Evolutionary conservation across 371 early-diverging fungal genomes (phyloP).

Genomic region (Conidiobolus incongruus): DNA sequence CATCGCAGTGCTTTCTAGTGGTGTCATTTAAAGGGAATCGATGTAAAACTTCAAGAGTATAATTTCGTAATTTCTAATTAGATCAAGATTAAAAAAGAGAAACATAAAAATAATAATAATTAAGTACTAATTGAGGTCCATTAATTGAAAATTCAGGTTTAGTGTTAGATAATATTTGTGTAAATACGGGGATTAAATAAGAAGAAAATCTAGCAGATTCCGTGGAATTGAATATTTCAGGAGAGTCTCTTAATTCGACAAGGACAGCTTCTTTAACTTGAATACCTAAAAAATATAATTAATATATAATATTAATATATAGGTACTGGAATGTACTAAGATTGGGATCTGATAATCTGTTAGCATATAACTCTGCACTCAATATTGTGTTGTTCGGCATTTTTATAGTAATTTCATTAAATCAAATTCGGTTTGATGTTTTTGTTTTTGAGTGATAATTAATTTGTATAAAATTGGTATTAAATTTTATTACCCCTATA

Average conservation of each 20-base stretch:
- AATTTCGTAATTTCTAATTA: conserved; percentile 66
- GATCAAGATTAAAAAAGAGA: not conserved
- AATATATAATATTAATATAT: too few species aligned
- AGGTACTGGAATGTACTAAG: conserved; percentile 24
- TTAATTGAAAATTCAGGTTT: conserved; percentile 59
- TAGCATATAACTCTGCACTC: conserved; percentile 28
- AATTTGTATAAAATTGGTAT: too few species aligned
- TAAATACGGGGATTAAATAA: conserved; percentile 61
- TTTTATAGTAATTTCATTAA: too few species aligned
- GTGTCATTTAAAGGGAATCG: conserved; percentile 73
- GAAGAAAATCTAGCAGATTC: conserved; percentile 63
- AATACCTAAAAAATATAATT: conserved; percentile 11
- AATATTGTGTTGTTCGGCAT: too few species aligned
- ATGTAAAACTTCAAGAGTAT: conserved; percentile 80
- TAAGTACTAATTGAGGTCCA: conserved; percentile 56
- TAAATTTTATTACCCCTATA: too few species aligned
- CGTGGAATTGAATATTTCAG: conserved; percentile 64
- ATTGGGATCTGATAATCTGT: conserved; percentile 33
- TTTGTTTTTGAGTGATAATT: too few species aligned
- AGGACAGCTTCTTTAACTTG: conserved; percentile 62
- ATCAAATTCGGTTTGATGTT: too few species aligned
- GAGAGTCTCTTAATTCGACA: conserved; percentile 73
- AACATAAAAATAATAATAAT: not conserved
- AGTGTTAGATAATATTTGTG: conserved; percentile 44
- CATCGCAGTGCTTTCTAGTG: conserved; percentile 30